A percentile compares a stretch with the other conserved stretches of the same genome.
Evolutionary conservation across 2,329 filamentous ascomycete species (phyloP).

Genomic region (Xylaria sp.): DNA sequence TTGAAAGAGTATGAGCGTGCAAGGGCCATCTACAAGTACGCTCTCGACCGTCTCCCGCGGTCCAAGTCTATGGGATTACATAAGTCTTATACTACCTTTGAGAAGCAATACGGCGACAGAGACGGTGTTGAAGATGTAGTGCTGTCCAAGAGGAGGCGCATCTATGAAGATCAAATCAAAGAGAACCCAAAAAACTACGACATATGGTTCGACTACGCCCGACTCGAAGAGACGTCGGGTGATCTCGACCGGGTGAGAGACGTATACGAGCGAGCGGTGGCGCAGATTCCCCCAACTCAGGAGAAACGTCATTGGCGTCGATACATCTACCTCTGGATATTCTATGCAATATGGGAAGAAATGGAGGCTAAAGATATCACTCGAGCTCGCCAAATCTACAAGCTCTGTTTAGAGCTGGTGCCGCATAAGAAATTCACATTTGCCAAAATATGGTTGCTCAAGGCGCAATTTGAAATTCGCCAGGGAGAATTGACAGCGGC

Average conservation of each 20-base stretch:
- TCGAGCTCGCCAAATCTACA: constrained; percentile 87
- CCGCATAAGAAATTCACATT: constrained; percentile 98
- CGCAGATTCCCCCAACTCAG: constrained; percentile 90
- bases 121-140: constrained; percentile 96
- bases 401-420: constrained; percentile 83
- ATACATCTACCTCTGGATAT: constrained; percentile 98
- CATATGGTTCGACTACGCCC: constrained; percentile 93
- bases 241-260: constrained; percentile 86
- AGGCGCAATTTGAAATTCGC: constrained; percentile 90
- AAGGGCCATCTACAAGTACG: constrained; percentile 95
- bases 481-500: constrained; percentile 81
- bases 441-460: constrained; percentile 93
- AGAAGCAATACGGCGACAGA: constrained; percentile 94
- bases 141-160: constrained; percentile 86
- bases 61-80: constrained; percentile 85
- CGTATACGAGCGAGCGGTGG: constrained; percentile 93
- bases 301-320: constrained; percentile 97
- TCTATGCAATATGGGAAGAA: constrained; percentile 96
- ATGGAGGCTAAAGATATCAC: constrained; percentile 79
- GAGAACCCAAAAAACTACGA: constrained; percentile 98
- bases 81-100: constrained; percentile 94
- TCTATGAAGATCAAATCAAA: constrained; percentile 93
- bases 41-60: constrained; percentile 86
- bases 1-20: constrained; percentile 94
- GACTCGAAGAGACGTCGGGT: constrained; percentile 84